These are phyloP conservation scores for Penicillium sp. DNA, from an alignment of 2,329 filamentous ascomycete genomes.

Conservation along the genomic window DNA sequence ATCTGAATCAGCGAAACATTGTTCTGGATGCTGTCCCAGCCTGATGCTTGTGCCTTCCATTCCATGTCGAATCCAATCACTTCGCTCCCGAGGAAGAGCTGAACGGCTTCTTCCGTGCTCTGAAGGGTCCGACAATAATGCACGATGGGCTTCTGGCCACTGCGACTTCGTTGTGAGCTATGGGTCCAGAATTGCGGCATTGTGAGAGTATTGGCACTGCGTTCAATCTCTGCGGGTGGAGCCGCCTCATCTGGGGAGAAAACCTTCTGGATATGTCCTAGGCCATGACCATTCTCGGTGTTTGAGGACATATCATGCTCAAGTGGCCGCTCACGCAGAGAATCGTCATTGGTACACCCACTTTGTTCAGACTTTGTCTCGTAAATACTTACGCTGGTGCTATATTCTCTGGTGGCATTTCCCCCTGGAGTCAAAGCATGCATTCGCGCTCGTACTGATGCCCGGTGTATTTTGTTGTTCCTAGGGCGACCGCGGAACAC, in stretches of 20 bases:
- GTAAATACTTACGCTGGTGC: not conserved
- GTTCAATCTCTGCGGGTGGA: not conserved
- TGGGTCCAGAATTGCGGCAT: slow-evolving; percentile 34
- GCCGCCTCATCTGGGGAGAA: not conserved
- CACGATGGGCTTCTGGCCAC: slow-evolving; percentile 58
- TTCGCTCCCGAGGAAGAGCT: slow-evolving; percentile 64
- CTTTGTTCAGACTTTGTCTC: not conserved
- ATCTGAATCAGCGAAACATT: slow-evolving; percentile 82
- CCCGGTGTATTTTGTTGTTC: not conserved
- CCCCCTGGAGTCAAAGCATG: not conserved
- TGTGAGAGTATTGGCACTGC: not conserved
- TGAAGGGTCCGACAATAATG: slow-evolving; percentile 71
- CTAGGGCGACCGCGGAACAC: not conserved
- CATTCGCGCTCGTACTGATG: not conserved
- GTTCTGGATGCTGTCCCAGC: slow-evolving; percentile 52
- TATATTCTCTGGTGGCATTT: slow-evolving; percentile 5
- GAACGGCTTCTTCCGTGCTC: slow-evolving; percentile 62
- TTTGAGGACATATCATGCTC: not conserved
- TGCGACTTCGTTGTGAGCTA: slow-evolving; percentile 45
- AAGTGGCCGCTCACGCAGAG: not conserved
- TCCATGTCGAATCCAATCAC: slow-evolving; percentile 88
- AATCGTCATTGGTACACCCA: not conserved
- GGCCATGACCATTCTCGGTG: not conserved
- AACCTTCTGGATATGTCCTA: not conserved
- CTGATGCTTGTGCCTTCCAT: slow-evolving; percentile 61